Evolutionary conservation across 768 basidiomycete genomes (phyloP).

Genomic region (Coprinellus aureogranulatus): DNA sequence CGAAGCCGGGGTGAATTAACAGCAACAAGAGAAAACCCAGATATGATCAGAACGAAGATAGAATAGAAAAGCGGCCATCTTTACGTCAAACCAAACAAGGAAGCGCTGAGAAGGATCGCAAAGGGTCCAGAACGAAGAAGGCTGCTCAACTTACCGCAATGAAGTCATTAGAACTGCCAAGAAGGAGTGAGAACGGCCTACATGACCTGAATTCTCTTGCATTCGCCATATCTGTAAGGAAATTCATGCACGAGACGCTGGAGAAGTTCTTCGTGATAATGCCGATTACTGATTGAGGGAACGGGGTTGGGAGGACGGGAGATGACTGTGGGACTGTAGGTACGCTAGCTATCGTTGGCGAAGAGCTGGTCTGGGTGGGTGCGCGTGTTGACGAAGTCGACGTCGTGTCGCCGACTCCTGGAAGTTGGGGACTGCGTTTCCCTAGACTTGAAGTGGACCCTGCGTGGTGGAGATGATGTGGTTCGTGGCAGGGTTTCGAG

Average conservation of each 20-base stretch:
- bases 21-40: conserved; percentile 1
- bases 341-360: conserved; percentile 19
- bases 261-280: conserved; percentile 66
- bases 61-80: background rate
- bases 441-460: conserved; percentile 4
- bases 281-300: conserved; percentile 73
- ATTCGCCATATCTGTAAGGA: conserved; percentile 75
- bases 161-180: conserved; percentile 55
- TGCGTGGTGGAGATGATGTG: background rate
- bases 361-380: conserved; percentile 15
- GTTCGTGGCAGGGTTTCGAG: background rate
- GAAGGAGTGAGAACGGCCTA: conserved; percentile 69
- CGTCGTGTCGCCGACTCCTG: background rate
- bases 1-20: no score
- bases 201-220: conserved; percentile 63
- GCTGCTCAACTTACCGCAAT: conserved; percentile 42
- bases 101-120: background rate
- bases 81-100: no score
- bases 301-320: conserved; percentile 66
- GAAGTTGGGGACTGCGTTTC: background rate
- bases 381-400: conserved; percentile 14
- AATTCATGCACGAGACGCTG: conserved; percentile 59
- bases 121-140: background rate
- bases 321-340: conserved; percentile 51
- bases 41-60: background rate